These are phyloP conservation scores for Pythium diclinum DNA, from an alignment of 352 stramenopile genomes.

Conservation along the genomic window DNA sequence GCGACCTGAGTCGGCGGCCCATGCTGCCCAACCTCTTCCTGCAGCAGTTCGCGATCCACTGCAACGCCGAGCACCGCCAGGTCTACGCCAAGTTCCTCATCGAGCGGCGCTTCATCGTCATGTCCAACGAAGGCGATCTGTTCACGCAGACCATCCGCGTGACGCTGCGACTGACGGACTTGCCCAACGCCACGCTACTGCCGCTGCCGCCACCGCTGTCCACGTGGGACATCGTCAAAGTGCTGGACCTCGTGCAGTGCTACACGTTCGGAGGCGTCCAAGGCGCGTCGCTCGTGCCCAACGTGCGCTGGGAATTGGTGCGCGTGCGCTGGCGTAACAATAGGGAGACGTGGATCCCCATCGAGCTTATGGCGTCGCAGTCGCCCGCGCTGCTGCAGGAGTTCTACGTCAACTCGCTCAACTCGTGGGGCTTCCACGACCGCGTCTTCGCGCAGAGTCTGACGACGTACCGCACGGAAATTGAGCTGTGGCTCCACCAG, in stretches of 20 bases:
- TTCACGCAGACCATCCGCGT: constrained; percentile 46
- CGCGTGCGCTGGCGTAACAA: constrained; percentile 64
- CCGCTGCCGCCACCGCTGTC: constrained; percentile 45
- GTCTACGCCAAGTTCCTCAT: constrained; percentile 60
- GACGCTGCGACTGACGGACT: constrained; percentile 35
- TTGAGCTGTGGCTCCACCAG: constrained; percentile 74
- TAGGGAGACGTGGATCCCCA: constrained; percentile 63
- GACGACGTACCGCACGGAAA: constrained; percentile 45
- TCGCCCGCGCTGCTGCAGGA: constrained; percentile 49
- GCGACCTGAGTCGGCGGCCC: constrained; percentile 55
- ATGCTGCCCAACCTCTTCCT: constrained; percentile 46
- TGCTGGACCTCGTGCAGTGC: constrained; percentile 73
- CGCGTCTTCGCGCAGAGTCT: constrained; percentile 45
- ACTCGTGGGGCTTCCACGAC: constrained; percentile 62
- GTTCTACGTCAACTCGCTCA: constrained; percentile 77
- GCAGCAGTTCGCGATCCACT: constrained; percentile 53
- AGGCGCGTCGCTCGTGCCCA: constrained; percentile 21
- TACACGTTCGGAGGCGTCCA: constrained; percentile 15
- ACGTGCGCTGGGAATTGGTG: constrained; percentile 63
- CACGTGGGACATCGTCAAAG: constrained; percentile 55
- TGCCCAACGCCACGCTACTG: constrained; percentile 47
- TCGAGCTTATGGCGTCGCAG: constrained; percentile 47
- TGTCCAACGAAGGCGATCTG: constrained; percentile 63
- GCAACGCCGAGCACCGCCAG: constrained; percentile 35
- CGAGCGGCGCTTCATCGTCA: constrained; percentile 68